A percentile compares a stretch with the other conserved stretches of the same genome.
These are phyloP conservation scores for Tricholoma furcatifolium DNA, from an alignment of 768 basidiomycete species.

Conservation along the genomic window DNA sequence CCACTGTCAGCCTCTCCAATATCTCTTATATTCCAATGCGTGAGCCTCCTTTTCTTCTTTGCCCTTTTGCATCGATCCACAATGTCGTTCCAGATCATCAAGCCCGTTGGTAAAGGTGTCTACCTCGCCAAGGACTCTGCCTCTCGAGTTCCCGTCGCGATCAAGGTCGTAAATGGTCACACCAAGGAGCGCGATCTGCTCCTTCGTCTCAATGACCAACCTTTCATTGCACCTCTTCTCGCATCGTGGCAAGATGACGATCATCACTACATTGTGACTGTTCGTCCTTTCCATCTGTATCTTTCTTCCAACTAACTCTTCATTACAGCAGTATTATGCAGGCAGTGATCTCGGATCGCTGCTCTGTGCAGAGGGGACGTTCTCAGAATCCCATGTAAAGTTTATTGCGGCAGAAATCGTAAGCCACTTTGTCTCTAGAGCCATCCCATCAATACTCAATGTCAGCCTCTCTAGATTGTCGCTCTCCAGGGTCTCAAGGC, in stretches of 20 bases:
- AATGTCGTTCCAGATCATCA: no score
- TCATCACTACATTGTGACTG: conserved; percentile 12
- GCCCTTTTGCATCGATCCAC: no score
- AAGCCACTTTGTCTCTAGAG: not conserved
- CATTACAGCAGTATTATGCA: conserved; percentile 2
- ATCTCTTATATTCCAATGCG: not conserved
- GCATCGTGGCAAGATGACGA: conserved; percentile 7
- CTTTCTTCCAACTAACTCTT: not conserved
- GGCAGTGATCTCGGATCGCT: conserved; percentile 2
- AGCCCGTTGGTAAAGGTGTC: conserved; percentile 7
- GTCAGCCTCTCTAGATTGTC: conserved; percentile 38
- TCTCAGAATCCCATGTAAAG: not conserved
- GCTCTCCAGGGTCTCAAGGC: conserved; percentile 7
- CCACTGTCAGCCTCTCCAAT: no score
- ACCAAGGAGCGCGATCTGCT: conserved; percentile 5
- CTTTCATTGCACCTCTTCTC: conserved; percentile 3
- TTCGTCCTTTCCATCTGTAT: not conserved
- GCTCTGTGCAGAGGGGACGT: not conserved
- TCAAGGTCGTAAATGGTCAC: conserved; percentile 9
- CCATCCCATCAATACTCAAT: not conserved
- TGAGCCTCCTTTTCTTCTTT: not conserved
- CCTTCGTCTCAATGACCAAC: not conserved
- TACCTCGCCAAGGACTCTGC: not conserved
- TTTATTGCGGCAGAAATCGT: conserved; percentile 11
- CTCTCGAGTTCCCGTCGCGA: not conserved